Evolutionary conservation across 1,284 basidiomycete species (phyloP).

Genomic region (Cutaneotrichosporon curvatum): DNA sequence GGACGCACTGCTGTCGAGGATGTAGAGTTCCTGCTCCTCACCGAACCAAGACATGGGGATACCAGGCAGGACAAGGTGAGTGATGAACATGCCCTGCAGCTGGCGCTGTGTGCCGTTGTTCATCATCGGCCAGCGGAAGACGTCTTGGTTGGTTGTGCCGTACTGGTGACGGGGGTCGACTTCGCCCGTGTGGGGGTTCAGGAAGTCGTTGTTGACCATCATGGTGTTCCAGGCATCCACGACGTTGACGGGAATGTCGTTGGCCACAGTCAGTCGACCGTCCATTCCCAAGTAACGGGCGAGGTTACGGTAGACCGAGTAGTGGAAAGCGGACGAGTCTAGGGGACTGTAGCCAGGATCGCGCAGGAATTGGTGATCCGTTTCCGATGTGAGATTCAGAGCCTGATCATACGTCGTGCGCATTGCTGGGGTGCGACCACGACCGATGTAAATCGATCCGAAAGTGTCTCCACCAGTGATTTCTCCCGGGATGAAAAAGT

Average conservation of each 20-base stretch:
- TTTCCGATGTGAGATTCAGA: slow-evolving; percentile 50
- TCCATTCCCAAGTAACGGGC: slow-evolving; percentile 85
- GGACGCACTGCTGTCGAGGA: slow-evolving; percentile 71
- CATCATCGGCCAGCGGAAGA: slow-evolving; percentile 83
- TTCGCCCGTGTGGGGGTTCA: slow-evolving; percentile 60
- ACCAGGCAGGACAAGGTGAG: slow-evolving; percentile 74
- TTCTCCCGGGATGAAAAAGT: slow-evolving; percentile 84
- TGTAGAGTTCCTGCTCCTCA: slow-evolving; percentile 77
- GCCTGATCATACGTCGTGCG: slow-evolving; percentile 58
- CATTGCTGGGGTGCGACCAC: slow-evolving; percentile 67
- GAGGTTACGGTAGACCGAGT: slow-evolving; percentile 78
- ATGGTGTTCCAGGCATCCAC: slow-evolving; percentile 81
- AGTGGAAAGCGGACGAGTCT: slow-evolving; percentile 79
- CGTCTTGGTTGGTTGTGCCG: slow-evolving; percentile 84
- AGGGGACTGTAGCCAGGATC: slow-evolving; percentile 57
- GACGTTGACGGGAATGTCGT: slow-evolving; percentile 72
- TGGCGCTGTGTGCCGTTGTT: slow-evolving; percentile 71
- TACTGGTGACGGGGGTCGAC: slow-evolving; percentile 81
- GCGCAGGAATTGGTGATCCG: slow-evolving; percentile 62
- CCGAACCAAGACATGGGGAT: slow-evolving; percentile 78
- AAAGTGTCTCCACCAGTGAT: slow-evolving; percentile 91
- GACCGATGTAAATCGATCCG: slow-evolving; percentile 75
- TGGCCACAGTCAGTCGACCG: slow-evolving; percentile 78
- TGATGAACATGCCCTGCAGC: slow-evolving; percentile 68
- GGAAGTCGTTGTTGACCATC: slow-evolving; percentile 75